Evolutionary conservation across 345 rosid genomes (phyloP), one percentile per base, ranked within the genome.

Genomic region (Linum tenue): DNA sequence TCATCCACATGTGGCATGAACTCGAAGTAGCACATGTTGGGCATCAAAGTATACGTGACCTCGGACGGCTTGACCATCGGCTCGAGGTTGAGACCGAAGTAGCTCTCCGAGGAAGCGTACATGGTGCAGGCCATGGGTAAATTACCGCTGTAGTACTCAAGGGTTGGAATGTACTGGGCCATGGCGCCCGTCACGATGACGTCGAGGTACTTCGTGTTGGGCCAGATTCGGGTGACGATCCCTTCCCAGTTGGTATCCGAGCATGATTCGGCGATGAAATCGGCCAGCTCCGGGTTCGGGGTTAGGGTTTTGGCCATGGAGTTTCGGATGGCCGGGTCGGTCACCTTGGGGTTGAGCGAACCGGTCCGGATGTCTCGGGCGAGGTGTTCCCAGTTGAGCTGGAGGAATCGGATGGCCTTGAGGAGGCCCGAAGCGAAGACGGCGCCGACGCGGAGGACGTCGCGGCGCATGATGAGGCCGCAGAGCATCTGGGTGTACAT

Each of bases 21-120:
- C 81, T 92, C 98, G 59, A 86, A 92, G 68, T 92, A 90, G 37
- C 88, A 91, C 98, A 92, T 92, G 86, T 86, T 88, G 2, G 98
- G 98, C 92, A 92, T 87, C 66, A 92, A 80, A 2, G 95, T 88
- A 72, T 92, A 92, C 9, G 92, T 84, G 40, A 92, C 98, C 66
- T 92, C 95, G 0, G 90, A 84, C 0, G 98, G 96, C 55, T 82
- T 78, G 75, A 84, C 70, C 92, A 92, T 86, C 56, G 97, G 98
- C 64, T 88, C 86, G 3, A 92, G 83, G 69, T 92, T 92, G 8
- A 92, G 79, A 11, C 97, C 97, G 61, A 92, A 92, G 69, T 90
- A 92, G 69, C 98, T 88, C 73, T 92, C 98, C 0, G 97, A 92
- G 0, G 98, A 92, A 7, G 97, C 98, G 41, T 92, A 92, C 98